Evolutionary conservation across 78 protist species (phyloP), one percentile per base, ranked within the genome.

Genomic region (Tieghemostelium lacteum): DNA sequence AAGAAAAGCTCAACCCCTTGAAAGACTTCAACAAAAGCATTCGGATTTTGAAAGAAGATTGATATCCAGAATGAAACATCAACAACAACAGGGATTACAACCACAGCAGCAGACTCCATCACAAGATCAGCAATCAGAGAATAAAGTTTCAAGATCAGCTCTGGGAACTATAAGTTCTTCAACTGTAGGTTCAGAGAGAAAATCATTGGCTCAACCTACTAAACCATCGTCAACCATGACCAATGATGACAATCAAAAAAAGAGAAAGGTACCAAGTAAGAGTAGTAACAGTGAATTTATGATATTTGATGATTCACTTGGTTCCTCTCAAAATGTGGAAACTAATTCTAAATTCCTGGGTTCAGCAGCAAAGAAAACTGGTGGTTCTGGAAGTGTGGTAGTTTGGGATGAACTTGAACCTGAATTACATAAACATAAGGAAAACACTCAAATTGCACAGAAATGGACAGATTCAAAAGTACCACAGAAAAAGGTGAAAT

Each of bases 341-440:
- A 83, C 91, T 14, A 73, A 83, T 29, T 45, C 71, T 17, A 83
- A 83, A 31, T 83, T 83, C 29, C 31, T 83, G 4, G 78, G 78
- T 17, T 5, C 54, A n/a, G 50, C 71, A 40, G 40, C 70, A 49
- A 36, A 49, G 29, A 52, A 33, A 16, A 65, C 7, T 39, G 54
- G 70, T 5, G 19, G 3, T 26, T 1, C 20, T 24, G 31, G 20
- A 14, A 16, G 37, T 49, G 39, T 24, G 36, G 22, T 83, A 22
- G 26, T 24, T 31, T 83, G 91, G 91, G 78, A 83, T 20, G 91
- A 83, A 33, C 33, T 83, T 20, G 91, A 83, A 45, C 91, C 91
- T 26, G 91, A 83, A 73, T 29, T 83, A 2, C 55, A 26, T 20
- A 83, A 83, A 36, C 91, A 83, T 42, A 83, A 83, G 42, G 91